Evolutionary conservation across 1,284 basidiomycete genomes (phyloP), one percentile per base, ranked within the genome.

Genomic region (Porogramme epimiltina): DNA sequence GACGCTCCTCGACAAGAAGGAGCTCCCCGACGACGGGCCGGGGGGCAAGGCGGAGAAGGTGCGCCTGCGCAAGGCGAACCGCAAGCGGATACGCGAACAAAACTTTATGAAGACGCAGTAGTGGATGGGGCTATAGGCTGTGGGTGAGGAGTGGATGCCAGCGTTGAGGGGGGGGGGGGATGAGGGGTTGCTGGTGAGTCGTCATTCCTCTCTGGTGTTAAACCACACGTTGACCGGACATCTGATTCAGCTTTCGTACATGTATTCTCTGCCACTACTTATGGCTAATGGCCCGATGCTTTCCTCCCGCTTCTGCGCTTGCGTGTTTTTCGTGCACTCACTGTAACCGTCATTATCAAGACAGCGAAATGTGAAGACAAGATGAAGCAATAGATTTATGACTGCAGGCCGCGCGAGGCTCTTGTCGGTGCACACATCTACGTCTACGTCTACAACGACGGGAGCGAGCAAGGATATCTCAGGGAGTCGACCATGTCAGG

Each of bases 101-200:
- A 91, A 91, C 61, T 82, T 92, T 67, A 87, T 91, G 85, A 84
- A 82, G 66, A 85, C 82, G 8, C 85, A 88, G 65, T 88, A 71
- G 61, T 22, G 19, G 44, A 2, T 24, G 18, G 44, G 9, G 45
- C 22, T 13, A 4, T 10, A 11, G 44, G 25, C 25, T 19, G 44
- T 24, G n/a, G 40, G 47, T 38, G 38, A 43, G 31, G 28, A 31
- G 28, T 15, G 28, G 28, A 15, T 31, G 28, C 15, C n/a, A 31
- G 42, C 16, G 16, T 10, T 15, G 22, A 22, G 33, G 43, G 45
- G 5, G 25, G 23, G 47, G 24, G 28, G 25, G 19, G 50, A 37
- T 39, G 36, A 33, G 28, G 42, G 26, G 18, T 48, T 45, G 52
- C 41, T 55, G 47, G 55, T 58, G 49, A 49, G 51, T 54, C 10